Evolutionary conservation across 202 grass and related monocot species (phyloP).

Genomic region (Cymbopogon flexuosus): DNA sequence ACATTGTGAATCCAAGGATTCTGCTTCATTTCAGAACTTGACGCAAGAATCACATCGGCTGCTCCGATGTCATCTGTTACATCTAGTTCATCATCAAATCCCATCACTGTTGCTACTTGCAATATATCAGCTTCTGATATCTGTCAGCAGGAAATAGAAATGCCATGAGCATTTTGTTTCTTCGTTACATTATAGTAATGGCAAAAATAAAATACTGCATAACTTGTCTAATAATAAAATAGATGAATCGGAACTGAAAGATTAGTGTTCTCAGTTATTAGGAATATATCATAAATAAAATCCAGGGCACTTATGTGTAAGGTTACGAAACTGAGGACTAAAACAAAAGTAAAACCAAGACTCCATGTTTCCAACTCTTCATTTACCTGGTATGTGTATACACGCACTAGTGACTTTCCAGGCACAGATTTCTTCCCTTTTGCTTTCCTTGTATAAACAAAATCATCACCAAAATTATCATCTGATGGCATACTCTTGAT

Average conservation of each 20-base stretch:
- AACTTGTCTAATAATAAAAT: not conserved
- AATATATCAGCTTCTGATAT: constrained; percentile 83
- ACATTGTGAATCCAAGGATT: constrained; percentile 80
- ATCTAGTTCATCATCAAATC: constrained; percentile 69
- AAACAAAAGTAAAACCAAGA: constrained; percentile 15
- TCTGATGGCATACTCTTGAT: constrained; percentile 31
- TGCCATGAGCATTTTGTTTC: constrained; percentile 13
- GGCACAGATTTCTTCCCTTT: constrained; percentile 40
- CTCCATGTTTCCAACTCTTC: not conserved
- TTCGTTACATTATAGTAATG: not conserved
- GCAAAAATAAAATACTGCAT: not conserved
- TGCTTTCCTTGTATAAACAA: constrained; percentile 41
- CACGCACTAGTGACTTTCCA: constrained; percentile 49
- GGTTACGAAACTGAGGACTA: not conserved
- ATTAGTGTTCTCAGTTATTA: not conserved
- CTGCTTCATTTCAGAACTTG: constrained; percentile 79
- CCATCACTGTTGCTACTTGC: constrained; percentile 86
- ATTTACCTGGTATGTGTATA: constrained; percentile 88
- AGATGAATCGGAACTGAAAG: not conserved
- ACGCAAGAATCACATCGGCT: constrained; percentile 80
- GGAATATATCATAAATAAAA: not conserved
- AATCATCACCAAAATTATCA: constrained; percentile 37
- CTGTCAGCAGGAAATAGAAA: constrained; percentile 42
- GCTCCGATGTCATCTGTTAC: constrained; percentile 81
- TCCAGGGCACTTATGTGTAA: not conserved